Conservation (phyloP, 2,329 filamentous ascomycete species). For the Fusarium luffae region DNA sequence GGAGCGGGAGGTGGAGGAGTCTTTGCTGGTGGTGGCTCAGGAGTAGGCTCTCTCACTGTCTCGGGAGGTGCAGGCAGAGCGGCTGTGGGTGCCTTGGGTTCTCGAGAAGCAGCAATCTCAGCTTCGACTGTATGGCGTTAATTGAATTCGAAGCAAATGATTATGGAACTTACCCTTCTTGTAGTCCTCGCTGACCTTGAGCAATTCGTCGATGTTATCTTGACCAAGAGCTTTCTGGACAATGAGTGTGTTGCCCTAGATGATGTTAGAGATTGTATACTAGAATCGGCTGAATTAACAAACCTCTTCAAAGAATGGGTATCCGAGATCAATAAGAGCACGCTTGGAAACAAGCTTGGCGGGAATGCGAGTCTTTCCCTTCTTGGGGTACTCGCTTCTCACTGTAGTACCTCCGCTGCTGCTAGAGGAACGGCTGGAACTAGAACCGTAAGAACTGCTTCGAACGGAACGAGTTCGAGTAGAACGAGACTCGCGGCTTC, state of each 20-base stretch:
- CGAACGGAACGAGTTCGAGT: conserved; percentile 54
- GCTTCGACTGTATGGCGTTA: conserved; percentile 27
- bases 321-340: conserved; percentile 85
- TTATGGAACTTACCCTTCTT: conserved; percentile 62
- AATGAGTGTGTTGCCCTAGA: conserved; percentile 80
- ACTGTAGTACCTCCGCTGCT: conserved; percentile 62
- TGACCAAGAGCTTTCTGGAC: conserved; percentile 87
- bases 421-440: conserved; percentile 58
- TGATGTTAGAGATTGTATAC: conserved; percentile 25
- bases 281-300: no score
- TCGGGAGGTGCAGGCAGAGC: conserved; percentile 49
- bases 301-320: conserved; percentile 89
- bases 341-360: conserved; percentile 81
- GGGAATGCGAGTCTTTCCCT: conserved; percentile 90
- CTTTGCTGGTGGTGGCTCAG: conserved; percentile 49
- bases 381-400: conserved; percentile 77
- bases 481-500: conserved; percentile 55
- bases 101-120: conserved; percentile 30
- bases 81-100: conserved; percentile 35
- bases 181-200: conserved; percentile 84
- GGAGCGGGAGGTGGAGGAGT: conserved; percentile 40
- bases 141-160: background rate
- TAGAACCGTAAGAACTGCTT: conserved; percentile 58
- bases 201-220: conserved; percentile 90
- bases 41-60: conserved; percentile 48